Evolutionary conservation across 2,329 filamentous ascomycete species (phyloP).

Genomic region (Chrysosporium queenslandicum): DNA sequence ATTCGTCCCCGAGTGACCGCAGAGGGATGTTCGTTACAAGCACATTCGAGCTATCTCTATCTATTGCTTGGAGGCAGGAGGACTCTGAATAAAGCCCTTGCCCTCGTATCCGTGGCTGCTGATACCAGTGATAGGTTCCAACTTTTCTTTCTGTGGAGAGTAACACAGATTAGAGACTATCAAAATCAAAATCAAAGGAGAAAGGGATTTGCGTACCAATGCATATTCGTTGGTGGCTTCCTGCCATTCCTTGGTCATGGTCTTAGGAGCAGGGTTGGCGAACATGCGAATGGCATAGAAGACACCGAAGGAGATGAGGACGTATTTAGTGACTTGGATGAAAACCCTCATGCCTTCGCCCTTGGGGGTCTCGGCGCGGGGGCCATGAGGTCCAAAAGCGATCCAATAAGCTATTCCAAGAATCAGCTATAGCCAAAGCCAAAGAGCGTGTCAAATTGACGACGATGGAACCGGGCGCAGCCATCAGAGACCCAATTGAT

Average conservation of each 20-base stretch:
- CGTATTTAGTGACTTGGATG: slow-evolving; percentile 59
- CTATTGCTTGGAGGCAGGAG: slow-evolving; percentile 31
- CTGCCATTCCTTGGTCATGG: slow-evolving; percentile 96
- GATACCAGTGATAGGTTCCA: slow-evolving; percentile 79
- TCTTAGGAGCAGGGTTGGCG: slow-evolving; percentile 62
- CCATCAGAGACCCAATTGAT: background rate
- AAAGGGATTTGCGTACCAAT: slow-evolving; percentile 51
- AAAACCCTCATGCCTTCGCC: slow-evolving; percentile 75
- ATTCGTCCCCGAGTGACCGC: background rate
- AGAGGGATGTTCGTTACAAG: background rate
- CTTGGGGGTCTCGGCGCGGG: slow-evolving; percentile 70
- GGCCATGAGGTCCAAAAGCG: slow-evolving; percentile 92
- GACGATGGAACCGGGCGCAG: background rate
- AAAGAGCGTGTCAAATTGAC: background rate
- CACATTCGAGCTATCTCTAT: background rate
- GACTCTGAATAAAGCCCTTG: slow-evolving; percentile 65
- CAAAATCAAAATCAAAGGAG: slow-evolving; percentile 17
- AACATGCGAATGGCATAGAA: slow-evolving; percentile 64
- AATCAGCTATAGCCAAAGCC: slow-evolving; percentile 6
- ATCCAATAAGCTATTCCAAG: slow-evolving; percentile 81
- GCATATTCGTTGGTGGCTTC: slow-evolving; percentile 90
- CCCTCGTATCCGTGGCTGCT: slow-evolving; percentile 68
- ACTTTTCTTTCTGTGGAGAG: slow-evolving; percentile 57
- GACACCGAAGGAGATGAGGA: slow-evolving; percentile 56
- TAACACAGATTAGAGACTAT: background rate